phyloP scores from a whole-genome alignment of 495 filamentous ascomycete species.

The Penicillium lagena region DNA sequence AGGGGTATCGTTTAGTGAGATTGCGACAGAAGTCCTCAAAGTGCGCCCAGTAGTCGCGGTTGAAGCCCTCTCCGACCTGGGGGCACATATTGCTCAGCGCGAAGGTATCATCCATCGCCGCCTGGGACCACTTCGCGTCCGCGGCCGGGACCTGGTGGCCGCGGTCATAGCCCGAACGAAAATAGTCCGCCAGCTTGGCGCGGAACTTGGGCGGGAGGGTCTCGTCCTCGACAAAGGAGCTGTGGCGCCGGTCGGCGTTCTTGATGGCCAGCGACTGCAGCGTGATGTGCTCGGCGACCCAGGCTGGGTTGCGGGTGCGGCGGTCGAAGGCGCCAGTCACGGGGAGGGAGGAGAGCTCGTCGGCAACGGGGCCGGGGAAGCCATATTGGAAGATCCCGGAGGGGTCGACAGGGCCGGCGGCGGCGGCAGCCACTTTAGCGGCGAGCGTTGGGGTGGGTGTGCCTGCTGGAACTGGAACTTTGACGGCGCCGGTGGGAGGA shows the following conservation, averaged over 20 bases:
- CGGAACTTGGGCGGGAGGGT: slow-evolving; percentile 80
- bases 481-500: slow-evolving; percentile 15
- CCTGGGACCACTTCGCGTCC: slow-evolving; percentile 91
- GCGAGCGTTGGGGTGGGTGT: slow-evolving; percentile 32
- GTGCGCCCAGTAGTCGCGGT: slow-evolving; percentile 97
- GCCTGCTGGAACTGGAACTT: slow-evolving; percentile 15
- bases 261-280: slow-evolving; percentile 68
- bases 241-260: slow-evolving; percentile 79
- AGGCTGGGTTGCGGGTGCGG: slow-evolving; percentile 83
- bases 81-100: slow-evolving; percentile 93
- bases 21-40: slow-evolving; percentile 94
- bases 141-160: slow-evolving; percentile 88
- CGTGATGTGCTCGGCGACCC: slow-evolving; percentile 98
- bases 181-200: slow-evolving; percentile 86
- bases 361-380: slow-evolving; percentile 85
- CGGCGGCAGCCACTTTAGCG: slow-evolving; percentile 22
- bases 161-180: slow-evolving; percentile 73
- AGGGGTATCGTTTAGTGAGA: slow-evolving; percentile 74
- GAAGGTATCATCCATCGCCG: slow-evolving; percentile 92
- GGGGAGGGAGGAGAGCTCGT: slow-evolving; percentile 67
- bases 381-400: slow-evolving; percentile 92
- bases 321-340: slow-evolving; percentile 87
- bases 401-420: slow-evolving; percentile 62
- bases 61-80: slow-evolving; percentile 96
- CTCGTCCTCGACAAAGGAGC: slow-evolving; percentile 73